These are phyloP conservation scores for Lanmaoa rubissima DNA, from an alignment of 768 basidiomycete species.

Conservation along the genomic window DNA sequence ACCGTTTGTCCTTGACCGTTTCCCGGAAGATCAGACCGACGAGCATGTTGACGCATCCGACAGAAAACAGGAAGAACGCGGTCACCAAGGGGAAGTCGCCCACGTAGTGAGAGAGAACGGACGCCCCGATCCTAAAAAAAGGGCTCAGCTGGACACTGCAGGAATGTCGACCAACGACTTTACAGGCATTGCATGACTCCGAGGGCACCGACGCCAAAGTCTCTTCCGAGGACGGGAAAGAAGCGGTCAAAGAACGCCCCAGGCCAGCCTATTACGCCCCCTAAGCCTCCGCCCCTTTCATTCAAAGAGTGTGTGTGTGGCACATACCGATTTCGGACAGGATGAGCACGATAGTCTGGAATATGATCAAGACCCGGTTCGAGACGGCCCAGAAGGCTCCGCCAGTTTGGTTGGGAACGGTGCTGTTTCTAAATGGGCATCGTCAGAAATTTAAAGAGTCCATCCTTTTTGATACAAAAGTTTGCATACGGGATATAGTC, in stretches of 20 bases:
- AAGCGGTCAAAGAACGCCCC: conserved; percentile 76
- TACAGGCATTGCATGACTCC: conserved; percentile 86
- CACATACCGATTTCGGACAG: conserved; percentile 41
- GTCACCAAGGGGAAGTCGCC: conserved; percentile 84
- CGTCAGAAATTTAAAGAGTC: neutral
- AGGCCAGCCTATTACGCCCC: conserved; percentile 56
- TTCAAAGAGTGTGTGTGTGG: too few relatives aligned
- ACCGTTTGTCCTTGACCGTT: conserved; percentile 56
- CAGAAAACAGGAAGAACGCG: conserved; percentile 79
- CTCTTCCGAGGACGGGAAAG: conserved; percentile 85
- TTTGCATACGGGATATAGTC: conserved; percentile 76
- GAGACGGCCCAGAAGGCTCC: conserved; percentile 92
- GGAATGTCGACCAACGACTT: conserved; percentile 25
- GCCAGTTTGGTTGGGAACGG: conserved; percentile 91
- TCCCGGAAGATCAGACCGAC: conserved; percentile 80
- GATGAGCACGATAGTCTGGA: conserved; percentile 74
- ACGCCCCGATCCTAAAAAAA: conserved; percentile 54
- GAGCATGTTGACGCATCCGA: conserved; percentile 81
- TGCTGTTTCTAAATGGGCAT: conserved; percentile 50
- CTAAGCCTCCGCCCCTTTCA: neutral
- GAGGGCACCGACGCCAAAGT: conserved; percentile 84
- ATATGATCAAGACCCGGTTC: conserved; percentile 80
- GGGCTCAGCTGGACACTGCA: neutral
- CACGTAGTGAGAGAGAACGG: conserved; percentile 74
- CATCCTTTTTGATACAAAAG: neutral